These are phyloP conservation scores for Sporisorium scitamineum DNA, from an alignment of 1,284 basidiomycete genomes.

Conservation along the genomic window DNA sequence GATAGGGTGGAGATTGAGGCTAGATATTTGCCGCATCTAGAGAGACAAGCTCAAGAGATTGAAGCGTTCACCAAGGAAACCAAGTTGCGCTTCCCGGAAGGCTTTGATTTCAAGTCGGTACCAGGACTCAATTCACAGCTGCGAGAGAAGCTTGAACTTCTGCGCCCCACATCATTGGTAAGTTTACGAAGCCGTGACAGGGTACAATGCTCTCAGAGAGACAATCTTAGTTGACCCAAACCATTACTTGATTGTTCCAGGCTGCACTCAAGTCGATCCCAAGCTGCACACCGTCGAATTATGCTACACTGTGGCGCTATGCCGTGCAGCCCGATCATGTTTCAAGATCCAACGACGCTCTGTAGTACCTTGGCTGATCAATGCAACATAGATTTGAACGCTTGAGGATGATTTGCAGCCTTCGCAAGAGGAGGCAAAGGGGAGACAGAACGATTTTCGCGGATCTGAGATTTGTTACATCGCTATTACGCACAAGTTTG, in stretches of 20 bases:
- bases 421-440: neutral
- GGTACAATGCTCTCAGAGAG: neutral
- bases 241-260: conserved; percentile 4
- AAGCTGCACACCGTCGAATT: conserved; percentile 57
- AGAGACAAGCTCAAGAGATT: conserved; percentile 81
- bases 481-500: too few relatives aligned
- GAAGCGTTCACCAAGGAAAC: conserved; percentile 82
- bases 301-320: conserved; percentile 56
- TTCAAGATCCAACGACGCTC: too few relatives aligned
- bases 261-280: conserved; percentile 55
- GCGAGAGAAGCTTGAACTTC: conserved; percentile 75
- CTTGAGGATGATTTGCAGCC: neutral
- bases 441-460: neutral
- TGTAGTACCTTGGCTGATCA: neutral
- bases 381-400: neutral
- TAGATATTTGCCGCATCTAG: conserved; percentile 72
- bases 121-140: conserved; percentile 82
- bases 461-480: neutral
- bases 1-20: conserved; percentile 43
- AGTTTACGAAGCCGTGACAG: conserved; percentile 60
- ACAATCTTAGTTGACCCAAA: neutral
- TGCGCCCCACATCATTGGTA: conserved; percentile 80
- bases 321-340: conserved; percentile 20
- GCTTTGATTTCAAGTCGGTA: conserved; percentile 78
- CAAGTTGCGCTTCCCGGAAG: conserved; percentile 76